Evolutionary conservation across 2,329 filamentous ascomycete genomes (phyloP), one percentile per base, ranked within the genome.

Genomic region (Dryadomyces sulphureus): DNA sequence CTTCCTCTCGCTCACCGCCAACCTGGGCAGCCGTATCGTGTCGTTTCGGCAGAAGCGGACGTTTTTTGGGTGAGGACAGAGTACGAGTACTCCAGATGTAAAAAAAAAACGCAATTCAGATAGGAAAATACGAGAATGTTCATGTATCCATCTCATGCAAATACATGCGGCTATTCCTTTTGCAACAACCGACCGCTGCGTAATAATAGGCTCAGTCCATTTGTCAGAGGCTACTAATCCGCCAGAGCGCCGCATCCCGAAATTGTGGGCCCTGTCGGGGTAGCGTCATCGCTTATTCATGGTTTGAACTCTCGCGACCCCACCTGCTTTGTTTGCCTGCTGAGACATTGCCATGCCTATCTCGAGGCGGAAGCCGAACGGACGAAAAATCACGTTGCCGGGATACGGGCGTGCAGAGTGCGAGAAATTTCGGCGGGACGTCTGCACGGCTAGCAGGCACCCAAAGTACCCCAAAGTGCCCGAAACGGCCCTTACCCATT

Each of bases 201-300:
- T 4, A 32, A 32, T 32, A 40, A 40, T 25, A 25, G 3, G 17
- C 38, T 40, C 38, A 9, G n/a, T 20, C 20, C 20, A 41, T 53
- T 46, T 52, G 48, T 49, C 45, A 49, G 45, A 27, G 20, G 48
- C 48, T 42, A 49, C 45, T 40, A 49, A 48, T 32, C 24, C 21
- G 21, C 25, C 35, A 30, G 19, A 43, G 30, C 16, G 41, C 19
- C 7, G 14, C 6, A 34, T 21, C 6, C 20, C 38, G 38, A 40
- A 17, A 25, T 14, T 17, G 25, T 25, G 21, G 39, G 39, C 9
- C 5, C 14, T 41, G 17, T n/a, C 39, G n/a, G 39, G 24, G 39
- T 24, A 41, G 39, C 24, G 48, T 49, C 45, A 49, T 49, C 36
- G 45, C 48, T 49, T 43, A 49, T 48, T 49, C 48, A 49, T 42